phyloP scores from a whole-genome alignment of 306 rosid genomes.

The Cajanus cajan region DNA sequence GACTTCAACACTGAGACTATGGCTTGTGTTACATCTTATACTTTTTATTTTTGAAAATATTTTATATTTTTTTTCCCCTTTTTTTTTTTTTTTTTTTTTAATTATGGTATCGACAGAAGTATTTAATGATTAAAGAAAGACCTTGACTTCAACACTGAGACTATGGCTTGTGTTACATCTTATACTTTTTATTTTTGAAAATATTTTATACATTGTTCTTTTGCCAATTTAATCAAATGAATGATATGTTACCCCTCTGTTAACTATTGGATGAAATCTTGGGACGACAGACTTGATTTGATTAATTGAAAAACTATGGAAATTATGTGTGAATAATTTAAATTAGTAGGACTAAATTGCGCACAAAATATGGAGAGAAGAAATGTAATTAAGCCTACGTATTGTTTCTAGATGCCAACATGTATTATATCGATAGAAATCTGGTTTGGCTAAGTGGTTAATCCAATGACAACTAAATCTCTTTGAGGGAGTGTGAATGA shows the following conservation, averaged over 20 bases:
- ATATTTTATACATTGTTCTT: not conserved
- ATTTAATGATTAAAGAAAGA: too few relatives aligned
- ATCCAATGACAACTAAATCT: slow-evolving; percentile 3
- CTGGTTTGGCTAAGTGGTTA: not conserved
- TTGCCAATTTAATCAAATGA: not conserved
- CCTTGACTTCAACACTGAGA: too few relatives aligned
- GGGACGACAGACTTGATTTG: not conserved
- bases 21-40: too few relatives aligned
- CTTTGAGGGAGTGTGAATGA: not conserved
- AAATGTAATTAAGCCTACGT: not conserved
- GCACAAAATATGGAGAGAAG: not conserved
- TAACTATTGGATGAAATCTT: not conserved
- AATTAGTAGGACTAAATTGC: not conserved
- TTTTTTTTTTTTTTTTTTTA: too few relatives aligned
- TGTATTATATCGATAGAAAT: not conserved
- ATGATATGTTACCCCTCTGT: not conserved
- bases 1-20: too few relatives aligned
- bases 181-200: not conserved
- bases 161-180: too few relatives aligned
- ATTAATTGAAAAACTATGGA: not conserved
- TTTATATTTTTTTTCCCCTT: not conserved
- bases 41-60: not conserved
- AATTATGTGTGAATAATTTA: not conserved
- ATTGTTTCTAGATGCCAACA: not conserved
- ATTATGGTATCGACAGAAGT: too few relatives aligned